Conservation (phyloP, 2,329 filamentous ascomycete species). For the Graphiopsis chlorocephala region DNA sequence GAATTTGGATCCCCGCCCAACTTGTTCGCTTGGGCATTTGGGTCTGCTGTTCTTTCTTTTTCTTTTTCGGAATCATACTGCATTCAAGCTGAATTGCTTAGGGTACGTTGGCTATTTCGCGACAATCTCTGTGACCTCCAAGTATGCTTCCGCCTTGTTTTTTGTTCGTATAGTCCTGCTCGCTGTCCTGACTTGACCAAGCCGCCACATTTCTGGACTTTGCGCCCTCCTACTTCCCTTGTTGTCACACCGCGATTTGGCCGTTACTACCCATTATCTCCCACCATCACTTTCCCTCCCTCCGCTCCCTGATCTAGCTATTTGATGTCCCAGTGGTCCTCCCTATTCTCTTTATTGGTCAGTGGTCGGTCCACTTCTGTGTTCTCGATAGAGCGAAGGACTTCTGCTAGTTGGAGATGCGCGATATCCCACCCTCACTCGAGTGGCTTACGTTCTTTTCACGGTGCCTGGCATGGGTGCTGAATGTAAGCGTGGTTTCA, state of each 20-base stretch:
- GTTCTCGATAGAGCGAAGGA: background rate
- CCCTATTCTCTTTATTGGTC: background rate
- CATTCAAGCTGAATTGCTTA: constrained; percentile 1
- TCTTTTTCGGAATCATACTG: background rate
- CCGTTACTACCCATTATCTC: background rate
- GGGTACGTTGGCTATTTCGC: background rate
- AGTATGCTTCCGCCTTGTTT: background rate
- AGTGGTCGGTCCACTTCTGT: background rate
- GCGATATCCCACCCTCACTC: too few species aligned
- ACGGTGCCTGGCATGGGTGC: too few species aligned
- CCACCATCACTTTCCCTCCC: background rate
- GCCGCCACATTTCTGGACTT: background rate
- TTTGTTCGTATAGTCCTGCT: background rate
- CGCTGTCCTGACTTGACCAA: background rate
- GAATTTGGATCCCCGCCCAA: too few species aligned
- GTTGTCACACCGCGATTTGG: background rate
- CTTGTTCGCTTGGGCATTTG: too few species aligned
- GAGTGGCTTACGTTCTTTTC: too few species aligned
- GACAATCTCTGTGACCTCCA: background rate
- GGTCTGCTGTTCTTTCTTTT: too few species aligned
- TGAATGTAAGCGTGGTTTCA: too few species aligned
- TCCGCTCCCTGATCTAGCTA: background rate
- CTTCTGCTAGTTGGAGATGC: too few species aligned
- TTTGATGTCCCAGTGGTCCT: background rate
- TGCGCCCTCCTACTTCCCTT: background rate